Conservation (phyloP, 1,284 basidiomycete species). For the Ceratobasidium sp. region DNA sequence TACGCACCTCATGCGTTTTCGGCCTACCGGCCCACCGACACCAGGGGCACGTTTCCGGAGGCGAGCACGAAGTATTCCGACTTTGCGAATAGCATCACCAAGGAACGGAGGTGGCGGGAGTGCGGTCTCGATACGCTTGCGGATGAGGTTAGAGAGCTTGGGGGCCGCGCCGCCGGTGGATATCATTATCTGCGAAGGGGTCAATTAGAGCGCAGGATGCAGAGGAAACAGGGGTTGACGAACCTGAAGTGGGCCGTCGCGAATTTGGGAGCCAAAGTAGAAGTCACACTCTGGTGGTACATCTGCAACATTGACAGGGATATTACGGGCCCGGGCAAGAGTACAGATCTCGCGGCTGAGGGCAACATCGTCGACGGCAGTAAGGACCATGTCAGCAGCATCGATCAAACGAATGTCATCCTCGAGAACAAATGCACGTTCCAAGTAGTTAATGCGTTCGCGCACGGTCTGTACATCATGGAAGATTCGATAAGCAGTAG, state of each 20-base stretch:
- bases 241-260: constrained; percentile 77
- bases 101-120: constrained; percentile 70
- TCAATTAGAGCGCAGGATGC: not conserved
- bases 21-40: constrained; percentile 76
- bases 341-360: constrained; percentile 77
- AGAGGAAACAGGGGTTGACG: not conserved
- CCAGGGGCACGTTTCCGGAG: constrained; percentile 80
- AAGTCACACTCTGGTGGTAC: constrained; percentile 97
- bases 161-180: constrained; percentile 96
- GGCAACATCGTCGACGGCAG: constrained; percentile 88
- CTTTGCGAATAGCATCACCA: constrained; percentile 82
- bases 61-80: constrained; percentile 75
- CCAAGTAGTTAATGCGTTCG: constrained; percentile 73
- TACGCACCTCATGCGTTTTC: constrained; percentile 75
- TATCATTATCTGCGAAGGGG: constrained; percentile 83
- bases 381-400: constrained; percentile 89
- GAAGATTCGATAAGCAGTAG: constrained; percentile 56
- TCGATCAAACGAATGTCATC: constrained; percentile 60
- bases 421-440: constrained; percentile 71
- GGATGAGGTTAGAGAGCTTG: constrained; percentile 86
- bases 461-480: constrained; percentile 60
- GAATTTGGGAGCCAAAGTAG: constrained; percentile 96
- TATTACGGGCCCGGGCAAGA: constrained; percentile 72
- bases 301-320: constrained; percentile 97
- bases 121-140: constrained; percentile 72